Evolutionary conservation across 345 rosid genomes (phyloP).

Genomic region (Murraya koenigii): DNA sequence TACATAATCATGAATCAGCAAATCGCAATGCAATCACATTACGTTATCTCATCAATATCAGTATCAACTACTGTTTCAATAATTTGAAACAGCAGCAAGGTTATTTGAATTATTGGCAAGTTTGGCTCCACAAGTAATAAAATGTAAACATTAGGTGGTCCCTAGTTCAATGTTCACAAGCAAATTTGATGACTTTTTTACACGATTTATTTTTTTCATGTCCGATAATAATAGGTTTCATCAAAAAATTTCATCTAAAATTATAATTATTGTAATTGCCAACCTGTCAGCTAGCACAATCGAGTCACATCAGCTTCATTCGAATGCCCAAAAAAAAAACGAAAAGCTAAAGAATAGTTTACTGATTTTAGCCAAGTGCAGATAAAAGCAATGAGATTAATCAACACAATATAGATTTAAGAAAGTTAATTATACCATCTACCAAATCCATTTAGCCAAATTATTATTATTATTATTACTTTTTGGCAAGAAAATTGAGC

Average conservation of each 20-base stretch:
- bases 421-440: background rate
- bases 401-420: background rate
- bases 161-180: background rate
- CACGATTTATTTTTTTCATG: background rate
- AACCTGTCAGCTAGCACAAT: slow-evolving; percentile 23
- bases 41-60: background rate
- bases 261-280: slow-evolving; percentile 19
- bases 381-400: background rate
- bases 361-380: background rate
- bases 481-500: no score
- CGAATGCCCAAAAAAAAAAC: background rate
- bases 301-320: slow-evolving; percentile 17
- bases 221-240: background rate
- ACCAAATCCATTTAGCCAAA: no score
- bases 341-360: background rate
- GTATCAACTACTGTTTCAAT: background rate
- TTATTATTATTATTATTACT: no score
- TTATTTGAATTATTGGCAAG: background rate
- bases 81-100: background rate
- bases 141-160: slow-evolving; percentile 17
- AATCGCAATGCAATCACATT: background rate
- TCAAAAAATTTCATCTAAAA: background rate
- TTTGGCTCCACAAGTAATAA: background rate
- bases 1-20: background rate
- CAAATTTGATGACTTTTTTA: background rate